These are phyloP conservation scores for Mycena maculata DNA, from an alignment of 768 basidiomycete genomes.

Conservation along the genomic window DNA sequence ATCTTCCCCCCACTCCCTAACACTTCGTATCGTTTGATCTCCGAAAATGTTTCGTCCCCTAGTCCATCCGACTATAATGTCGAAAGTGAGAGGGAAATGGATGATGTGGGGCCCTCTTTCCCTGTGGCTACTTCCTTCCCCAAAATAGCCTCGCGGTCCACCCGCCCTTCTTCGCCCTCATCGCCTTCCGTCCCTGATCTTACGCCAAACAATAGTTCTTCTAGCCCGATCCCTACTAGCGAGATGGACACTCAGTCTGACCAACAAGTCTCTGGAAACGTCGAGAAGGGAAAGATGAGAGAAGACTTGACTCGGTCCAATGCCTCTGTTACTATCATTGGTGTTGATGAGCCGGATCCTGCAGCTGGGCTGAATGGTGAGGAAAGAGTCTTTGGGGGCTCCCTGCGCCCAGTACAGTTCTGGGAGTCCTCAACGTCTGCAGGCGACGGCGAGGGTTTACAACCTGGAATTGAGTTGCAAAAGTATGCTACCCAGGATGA, in stretches of 20 bases:
- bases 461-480: slow-evolving; percentile 55
- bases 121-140: slow-evolving; percentile 40
- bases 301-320: slow-evolving; percentile 21
- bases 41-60: slow-evolving; percentile 40
- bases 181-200: slow-evolving; percentile 68
- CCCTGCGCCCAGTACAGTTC: slow-evolving; percentile 56
- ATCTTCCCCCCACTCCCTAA: slow-evolving; percentile 79
- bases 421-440: slow-evolving; percentile 52
- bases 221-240: slow-evolving; percentile 63
- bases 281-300: neutral
- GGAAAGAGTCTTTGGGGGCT: slow-evolving; percentile 48
- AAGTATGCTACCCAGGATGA: slow-evolving; percentile 41
- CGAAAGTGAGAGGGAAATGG: slow-evolving; percentile 26
- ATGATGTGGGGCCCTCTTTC: slow-evolving; percentile 25
- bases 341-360: slow-evolving; percentile 30
- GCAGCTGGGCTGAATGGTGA: slow-evolving; percentile 38
- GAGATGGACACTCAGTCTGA: slow-evolving; percentile 33
- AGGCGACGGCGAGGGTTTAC: slow-evolving; percentile 41
- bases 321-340: slow-evolving; percentile 2
- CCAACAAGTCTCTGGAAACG: neutral
- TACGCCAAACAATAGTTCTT: slow-evolving; percentile 71
- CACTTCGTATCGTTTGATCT: slow-evolving; percentile 53
- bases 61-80: slow-evolving; percentile 1
- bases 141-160: slow-evolving; percentile 21
- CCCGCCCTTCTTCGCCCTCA: slow-evolving; percentile 51